Evolutionary conservation across 345 rosid species (phyloP), one percentile per base, ranked within the genome.

Genomic region (Ceriops decandra): DNA sequence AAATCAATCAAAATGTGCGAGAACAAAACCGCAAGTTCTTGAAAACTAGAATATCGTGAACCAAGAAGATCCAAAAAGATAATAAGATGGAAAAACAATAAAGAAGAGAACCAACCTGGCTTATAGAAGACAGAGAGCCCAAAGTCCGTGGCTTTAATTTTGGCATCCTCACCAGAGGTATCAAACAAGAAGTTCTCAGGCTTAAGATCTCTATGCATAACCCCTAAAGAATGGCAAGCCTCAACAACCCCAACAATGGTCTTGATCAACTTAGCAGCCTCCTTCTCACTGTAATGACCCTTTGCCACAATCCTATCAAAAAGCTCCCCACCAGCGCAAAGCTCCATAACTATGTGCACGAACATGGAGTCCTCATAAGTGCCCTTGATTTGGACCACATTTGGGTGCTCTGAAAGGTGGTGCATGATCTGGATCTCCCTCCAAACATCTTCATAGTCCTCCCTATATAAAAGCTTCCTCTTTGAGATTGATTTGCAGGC

Each of bases 121-220:
- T 95, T 95, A 72, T 85, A 95, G 83, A 95, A 95, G 62, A 91
- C 81, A 62, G 96, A 95, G 66, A 95, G 80, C 7, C 99, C 97
- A 70, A 95, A 95, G 71, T 95, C 99, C 0, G 93, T 95, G 27
- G 99, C 88, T 69, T 90, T 85, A 38, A 95, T 92, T 79, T 84
- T 82, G 66, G 95, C 96, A 78, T 90, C 96, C 8, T 91, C 93
- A 57, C 56, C 71, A 35, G 85, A 70, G 49, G 73, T 81, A 78
- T 91, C 96, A 70, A 95, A 95, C 88, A 91, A 85, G 87, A 95
- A 95, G 73, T 95, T 95, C 82, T 95, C 99, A 60, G 97, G 99
- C 69, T 93, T 93, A 71, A 93, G 92, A 85, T 93, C 98, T 68
- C 98, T 84, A 63, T 93, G 98, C 92, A 91, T 89, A 42, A 93